These are phyloP conservation scores for Solanum pinnatisectum DNA, from an alignment of 257 asterid genomes.

Conservation along the genomic window DNA sequence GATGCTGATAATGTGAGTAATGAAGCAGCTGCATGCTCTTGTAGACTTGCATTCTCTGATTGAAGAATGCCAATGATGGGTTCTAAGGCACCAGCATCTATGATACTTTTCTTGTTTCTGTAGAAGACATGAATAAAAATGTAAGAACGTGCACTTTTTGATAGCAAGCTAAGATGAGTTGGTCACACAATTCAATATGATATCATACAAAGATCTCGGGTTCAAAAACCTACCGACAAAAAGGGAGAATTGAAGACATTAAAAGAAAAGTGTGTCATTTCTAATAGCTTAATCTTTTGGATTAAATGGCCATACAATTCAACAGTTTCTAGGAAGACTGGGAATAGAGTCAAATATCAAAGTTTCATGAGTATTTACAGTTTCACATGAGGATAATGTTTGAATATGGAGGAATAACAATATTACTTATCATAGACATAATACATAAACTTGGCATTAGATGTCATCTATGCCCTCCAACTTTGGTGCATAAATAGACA, in stretches of 20 bases:
- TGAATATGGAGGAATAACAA: not conserved
- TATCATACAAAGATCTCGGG: not conserved
- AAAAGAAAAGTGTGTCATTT: too few relatives aligned
- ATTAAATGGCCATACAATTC: not conserved
- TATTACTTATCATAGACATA: too few relatives aligned
- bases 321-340: not conserved
- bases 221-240: not conserved
- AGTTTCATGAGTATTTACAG: not conserved
- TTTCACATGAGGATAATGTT: not conserved
- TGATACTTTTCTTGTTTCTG: constrained; percentile 76
- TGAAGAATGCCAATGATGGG: constrained; percentile 66
- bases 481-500: too few relatives aligned
- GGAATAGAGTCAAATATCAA: not conserved
- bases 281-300: too few relatives aligned
- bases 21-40: constrained; percentile 78
- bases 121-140: not conserved
- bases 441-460: too few relatives aligned
- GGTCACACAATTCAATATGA: not conserved
- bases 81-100: constrained; percentile 69
- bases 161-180: not conserved
- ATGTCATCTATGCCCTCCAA: not conserved
- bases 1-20: constrained; percentile 87
- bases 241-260: too few relatives aligned
- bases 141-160: not conserved
- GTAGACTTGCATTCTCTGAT: constrained; percentile 40